Evolutionary conservation across 768 basidiomycete genomes (phyloP).

Genomic region (Artomyces pyxidatus): DNA sequence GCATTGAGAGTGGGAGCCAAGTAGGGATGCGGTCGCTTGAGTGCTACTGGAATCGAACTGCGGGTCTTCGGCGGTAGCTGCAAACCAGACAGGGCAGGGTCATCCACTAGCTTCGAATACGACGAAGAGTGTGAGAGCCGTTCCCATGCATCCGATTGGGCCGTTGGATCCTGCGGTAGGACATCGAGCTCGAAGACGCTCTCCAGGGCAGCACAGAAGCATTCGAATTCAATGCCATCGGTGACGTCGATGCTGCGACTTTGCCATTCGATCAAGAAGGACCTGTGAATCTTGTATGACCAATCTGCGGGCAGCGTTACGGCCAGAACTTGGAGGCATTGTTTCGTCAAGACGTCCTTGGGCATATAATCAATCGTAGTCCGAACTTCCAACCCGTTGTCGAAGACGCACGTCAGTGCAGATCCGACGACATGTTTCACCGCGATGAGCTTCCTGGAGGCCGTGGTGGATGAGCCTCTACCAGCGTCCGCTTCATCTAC

Average conservation of each 20-base stretch:
- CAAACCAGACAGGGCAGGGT: conserved; percentile 45
- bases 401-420: conserved; percentile 44
- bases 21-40: conserved; percentile 31
- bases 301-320: conserved; percentile 47
- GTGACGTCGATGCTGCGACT: conserved; percentile 32
- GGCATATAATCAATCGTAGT: conserved; percentile 49
- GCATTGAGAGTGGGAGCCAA: conserved; percentile 60
- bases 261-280: conserved; percentile 55
- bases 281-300: conserved; percentile 46
- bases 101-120: conserved; percentile 45
- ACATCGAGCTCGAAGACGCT: conserved; percentile 33
- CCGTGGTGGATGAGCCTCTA: not conserved
- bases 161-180: not conserved
- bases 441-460: conserved; percentile 27
- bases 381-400: conserved; percentile 39
- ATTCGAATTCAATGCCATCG: conserved; percentile 47
- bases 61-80: conserved; percentile 23
- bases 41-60: not conserved
- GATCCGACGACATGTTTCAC: conserved; percentile 44
- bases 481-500: conserved; percentile 9
- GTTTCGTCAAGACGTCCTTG: conserved; percentile 44
- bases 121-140: conserved; percentile 36
- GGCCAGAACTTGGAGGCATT: conserved; percentile 56
- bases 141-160: conserved; percentile 35
- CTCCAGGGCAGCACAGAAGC: conserved; percentile 45